These are phyloP conservation scores for Dioscorea dumetorum DNA, from an alignment of 106 monocot genomes.

Conservation along the genomic window DNA sequence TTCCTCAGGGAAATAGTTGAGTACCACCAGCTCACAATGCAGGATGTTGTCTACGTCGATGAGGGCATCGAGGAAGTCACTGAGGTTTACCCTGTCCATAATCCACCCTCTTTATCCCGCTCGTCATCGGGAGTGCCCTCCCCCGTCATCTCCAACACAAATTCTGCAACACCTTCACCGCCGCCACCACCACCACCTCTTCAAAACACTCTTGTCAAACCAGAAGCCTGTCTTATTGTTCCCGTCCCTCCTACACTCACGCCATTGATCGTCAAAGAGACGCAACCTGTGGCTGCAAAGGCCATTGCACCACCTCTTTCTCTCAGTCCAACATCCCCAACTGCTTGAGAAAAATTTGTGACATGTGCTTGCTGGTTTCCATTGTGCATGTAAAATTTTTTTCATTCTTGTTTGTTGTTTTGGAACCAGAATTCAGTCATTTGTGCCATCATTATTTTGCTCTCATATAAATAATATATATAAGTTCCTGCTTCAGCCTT, in stretches of 20 bases:
- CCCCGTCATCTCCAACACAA: conserved; percentile 1
- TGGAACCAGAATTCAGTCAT: conserved; percentile 5
- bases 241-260: conserved; percentile 25
- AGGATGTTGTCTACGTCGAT: conserved; percentile 68
- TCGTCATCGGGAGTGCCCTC: neutral
- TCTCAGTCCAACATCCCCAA: neutral
- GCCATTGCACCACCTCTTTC: neutral
- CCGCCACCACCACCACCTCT: conserved; percentile 13
- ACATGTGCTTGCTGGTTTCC: neutral
- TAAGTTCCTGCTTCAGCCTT: neutral
- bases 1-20: conserved; percentile 91
- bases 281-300: neutral
- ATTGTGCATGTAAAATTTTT: conserved; percentile 4
- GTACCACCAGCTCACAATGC: conserved; percentile 79
- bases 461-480: neutral
- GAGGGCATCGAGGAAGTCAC: conserved; percentile 67
- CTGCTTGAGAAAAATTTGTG: neutral
- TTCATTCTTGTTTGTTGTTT: conserved; percentile 12
- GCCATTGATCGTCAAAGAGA: neutral
- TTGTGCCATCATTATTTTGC: conserved; percentile 4
- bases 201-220: conserved; percentile 16
- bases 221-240: conserved; percentile 41
- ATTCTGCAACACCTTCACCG: neutral
- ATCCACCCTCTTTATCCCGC: conserved; percentile 6
- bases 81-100: conserved; percentile 56